Conservation (phyloP, 2,329 filamentous ascomycete genomes). For the Diaporthe helianthi region DNA sequence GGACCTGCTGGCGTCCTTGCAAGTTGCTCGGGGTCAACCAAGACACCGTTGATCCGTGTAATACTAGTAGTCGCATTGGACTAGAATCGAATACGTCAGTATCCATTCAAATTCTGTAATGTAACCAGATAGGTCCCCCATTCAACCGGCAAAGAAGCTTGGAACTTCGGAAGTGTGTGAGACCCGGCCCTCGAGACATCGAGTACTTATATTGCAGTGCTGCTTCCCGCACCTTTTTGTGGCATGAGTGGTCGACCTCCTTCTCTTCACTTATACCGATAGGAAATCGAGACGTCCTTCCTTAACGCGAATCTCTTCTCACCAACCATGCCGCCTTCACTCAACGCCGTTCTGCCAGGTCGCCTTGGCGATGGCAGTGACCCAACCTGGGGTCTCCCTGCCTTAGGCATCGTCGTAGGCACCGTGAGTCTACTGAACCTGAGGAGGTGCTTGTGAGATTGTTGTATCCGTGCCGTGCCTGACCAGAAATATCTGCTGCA, state of each 20-base stretch:
- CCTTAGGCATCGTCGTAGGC: background rate
- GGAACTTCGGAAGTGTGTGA: background rate
- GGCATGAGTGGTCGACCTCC: background rate
- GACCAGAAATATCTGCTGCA: background rate
- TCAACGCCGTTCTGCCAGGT: background rate
- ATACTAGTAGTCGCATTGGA: background rate
- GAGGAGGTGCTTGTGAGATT: background rate
- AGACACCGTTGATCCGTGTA: background rate
- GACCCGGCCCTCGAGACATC: background rate
- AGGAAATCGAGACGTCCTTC: background rate
- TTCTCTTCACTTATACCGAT: background rate
- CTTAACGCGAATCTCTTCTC: background rate
- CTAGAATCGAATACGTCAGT: background rate
- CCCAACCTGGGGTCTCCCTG: background rate
- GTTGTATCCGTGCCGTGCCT: background rate
- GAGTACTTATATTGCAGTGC: background rate
- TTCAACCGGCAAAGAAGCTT: no score
- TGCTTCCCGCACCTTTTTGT: background rate
- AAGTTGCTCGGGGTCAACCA: slow-evolving; percentile 1
- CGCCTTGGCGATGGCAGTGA: background rate
- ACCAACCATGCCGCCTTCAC: background rate
- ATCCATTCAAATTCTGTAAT: background rate
- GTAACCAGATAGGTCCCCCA: background rate
- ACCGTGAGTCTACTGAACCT: background rate
- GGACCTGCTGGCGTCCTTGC: background rate